Percentiles rank a stretch among this genome's conserved stretches.
Evolutionary conservation across 2,329 filamentous ascomycete species (phyloP).

Genomic region (Epichloe uncinata): DNA sequence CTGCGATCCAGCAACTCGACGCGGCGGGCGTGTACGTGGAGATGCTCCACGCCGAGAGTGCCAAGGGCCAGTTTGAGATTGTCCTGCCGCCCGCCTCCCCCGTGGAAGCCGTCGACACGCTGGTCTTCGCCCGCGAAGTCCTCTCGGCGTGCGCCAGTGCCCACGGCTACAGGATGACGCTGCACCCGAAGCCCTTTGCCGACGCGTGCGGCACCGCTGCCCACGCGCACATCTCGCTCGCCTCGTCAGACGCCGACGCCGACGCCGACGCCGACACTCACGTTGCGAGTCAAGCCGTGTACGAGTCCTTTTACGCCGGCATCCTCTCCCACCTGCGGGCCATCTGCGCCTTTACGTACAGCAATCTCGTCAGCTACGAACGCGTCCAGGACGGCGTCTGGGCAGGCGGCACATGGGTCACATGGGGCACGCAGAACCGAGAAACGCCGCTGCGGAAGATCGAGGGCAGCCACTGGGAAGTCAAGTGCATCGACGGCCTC

Average conservation of each 20-base stretch:
- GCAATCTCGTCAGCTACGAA: conserved; percentile 53
- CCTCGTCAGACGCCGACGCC: conserved; percentile 23
- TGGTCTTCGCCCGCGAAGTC: conserved; percentile 58
- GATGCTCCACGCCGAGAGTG: conserved; percentile 62
- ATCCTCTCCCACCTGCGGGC: conserved; percentile 52
- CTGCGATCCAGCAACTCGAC: conserved; percentile 49
- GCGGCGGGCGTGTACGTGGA: conserved; percentile 52
- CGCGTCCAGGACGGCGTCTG: conserved; percentile 56
- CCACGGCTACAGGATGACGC: conserved; percentile 52
- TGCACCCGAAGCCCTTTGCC: conserved; percentile 58
- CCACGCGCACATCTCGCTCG: conserved; percentile 58
- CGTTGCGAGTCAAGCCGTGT: conserved; percentile 24
- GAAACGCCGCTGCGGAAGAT: conserved; percentile 62
- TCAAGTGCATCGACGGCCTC: conserved; percentile 65
- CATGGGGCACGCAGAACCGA: conserved; percentile 73
- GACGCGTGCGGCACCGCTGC: conserved; percentile 48
- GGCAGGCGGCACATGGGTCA: conserved; percentile 66
- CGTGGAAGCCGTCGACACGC: conserved; percentile 54
- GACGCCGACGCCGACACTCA: not conserved
- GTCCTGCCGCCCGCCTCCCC: conserved; percentile 53
- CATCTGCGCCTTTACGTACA: conserved; percentile 56
- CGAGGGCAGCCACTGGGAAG: conserved; percentile 56
- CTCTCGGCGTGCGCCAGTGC: conserved; percentile 50
- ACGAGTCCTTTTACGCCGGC: conserved; percentile 58
- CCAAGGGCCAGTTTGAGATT: conserved; percentile 66